These are phyloP conservation scores for Ophiostoma tasmaniense DNA, from an alignment of 2,329 filamentous ascomycete genomes.

Conservation along the genomic window DNA sequence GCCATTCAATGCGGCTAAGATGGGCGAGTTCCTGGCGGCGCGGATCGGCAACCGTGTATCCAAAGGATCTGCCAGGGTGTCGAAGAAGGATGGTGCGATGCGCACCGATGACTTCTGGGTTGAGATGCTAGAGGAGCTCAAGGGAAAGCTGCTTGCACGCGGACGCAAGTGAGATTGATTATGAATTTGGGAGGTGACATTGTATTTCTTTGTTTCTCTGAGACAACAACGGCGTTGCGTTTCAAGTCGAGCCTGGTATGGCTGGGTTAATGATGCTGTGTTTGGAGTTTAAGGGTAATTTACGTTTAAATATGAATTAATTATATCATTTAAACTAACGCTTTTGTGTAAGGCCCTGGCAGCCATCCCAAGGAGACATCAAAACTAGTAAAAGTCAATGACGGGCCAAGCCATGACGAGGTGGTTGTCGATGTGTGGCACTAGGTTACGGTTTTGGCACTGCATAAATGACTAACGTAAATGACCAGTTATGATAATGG, in stretches of 20 bases:
- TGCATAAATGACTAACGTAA: neutral
- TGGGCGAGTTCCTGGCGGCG: conserved; percentile 59
- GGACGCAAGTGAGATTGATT: conserved; percentile 38
- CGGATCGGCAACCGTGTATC: conserved; percentile 38
- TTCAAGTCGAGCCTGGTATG: neutral
- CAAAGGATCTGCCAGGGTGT: conserved; percentile 7
- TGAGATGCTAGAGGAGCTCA: conserved; percentile 46
- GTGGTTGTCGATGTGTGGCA: neutral
- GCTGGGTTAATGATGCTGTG: neutral
- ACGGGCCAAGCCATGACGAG: neutral
- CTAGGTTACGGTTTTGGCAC: neutral
- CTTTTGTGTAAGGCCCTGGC: neutral
- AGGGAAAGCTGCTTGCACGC: conserved; percentile 46
- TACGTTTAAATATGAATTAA: neutral
- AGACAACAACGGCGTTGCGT: neutral
- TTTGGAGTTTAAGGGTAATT: neutral
- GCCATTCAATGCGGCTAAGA: conserved; percentile 64
- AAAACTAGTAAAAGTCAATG: neutral
- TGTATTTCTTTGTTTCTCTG: conserved; percentile 4
- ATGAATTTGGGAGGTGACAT: neutral
- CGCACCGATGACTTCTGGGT: conserved; percentile 38
- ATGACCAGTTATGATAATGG: too few species aligned
- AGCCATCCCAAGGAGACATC: too few species aligned
- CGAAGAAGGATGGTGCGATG: conserved; percentile 25
- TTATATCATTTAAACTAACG: neutral